Percentiles rank a stretch among this genome's conserved stretches.
phyloP scores from a whole-genome alignment of 2,329 filamentous ascomycete genomes.

The Xylariaceae sp. region DNA sequence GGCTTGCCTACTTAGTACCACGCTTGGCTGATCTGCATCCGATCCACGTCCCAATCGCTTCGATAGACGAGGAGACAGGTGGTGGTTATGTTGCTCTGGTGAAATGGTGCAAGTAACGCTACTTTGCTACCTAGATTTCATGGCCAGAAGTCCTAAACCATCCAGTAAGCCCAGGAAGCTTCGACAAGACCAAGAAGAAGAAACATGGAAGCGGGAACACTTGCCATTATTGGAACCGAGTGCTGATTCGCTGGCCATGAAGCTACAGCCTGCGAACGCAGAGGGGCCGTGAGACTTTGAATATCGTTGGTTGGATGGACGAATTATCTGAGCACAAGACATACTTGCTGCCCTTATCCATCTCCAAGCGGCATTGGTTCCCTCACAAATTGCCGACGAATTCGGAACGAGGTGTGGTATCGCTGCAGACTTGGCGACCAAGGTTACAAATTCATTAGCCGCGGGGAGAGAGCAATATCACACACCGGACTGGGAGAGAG shows the following conservation, averaged over 20 bases:
- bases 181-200: background rate
- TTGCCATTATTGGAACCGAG: background rate
- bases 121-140: background rate
- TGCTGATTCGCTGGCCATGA: background rate
- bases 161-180: conserved; percentile 1
- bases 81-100: conserved; percentile 20
- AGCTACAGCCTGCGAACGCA: conserved; percentile 13
- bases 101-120: conserved; percentile 3
- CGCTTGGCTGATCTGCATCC: background rate
- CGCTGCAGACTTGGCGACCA: conserved; percentile 1
- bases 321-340: conserved; percentile 1
- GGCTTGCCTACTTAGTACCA: background rate
- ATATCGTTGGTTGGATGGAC: background rate
- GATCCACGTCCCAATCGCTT: background rate
- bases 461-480: background rate
- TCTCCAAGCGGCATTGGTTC: conserved; percentile 9
- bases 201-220: background rate
- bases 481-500: conserved; percentile 4
- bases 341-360: conserved; percentile 10
- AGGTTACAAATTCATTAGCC: background rate
- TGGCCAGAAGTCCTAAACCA: background rate
- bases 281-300: conserved; percentile 4
- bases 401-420: conserved; percentile 3
- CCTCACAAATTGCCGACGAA: conserved; percentile 1
- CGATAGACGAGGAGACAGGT: background rate